Base-by-base conservation (phyloP, 257 asterid genomes). In the Gentiana straminea region DNA sequence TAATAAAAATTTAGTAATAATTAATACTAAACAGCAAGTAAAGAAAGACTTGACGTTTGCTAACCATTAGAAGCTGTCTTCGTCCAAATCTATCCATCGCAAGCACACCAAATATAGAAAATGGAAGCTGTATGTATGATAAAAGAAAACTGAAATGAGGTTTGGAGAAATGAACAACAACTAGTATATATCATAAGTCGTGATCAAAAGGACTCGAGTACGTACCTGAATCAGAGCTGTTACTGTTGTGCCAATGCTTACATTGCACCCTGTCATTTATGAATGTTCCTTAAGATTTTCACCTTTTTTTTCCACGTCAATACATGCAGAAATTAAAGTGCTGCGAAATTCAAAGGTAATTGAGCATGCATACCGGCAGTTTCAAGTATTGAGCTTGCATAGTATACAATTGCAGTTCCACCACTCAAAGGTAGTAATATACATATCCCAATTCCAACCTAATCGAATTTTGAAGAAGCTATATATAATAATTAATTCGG, bases 181-280 rank as follows among this genome's bases (percentile, higher is more conserved):
- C 24, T 24, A 24, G 24, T 24, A 24, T 24, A 24, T 24, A 24
- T 24, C 24, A 24, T 24, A 24, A 24, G 24, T 24, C 24, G 24
- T 24, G 24, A 15, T 15, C 24, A 15, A 15, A 15, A 15, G 24
- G 24, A 24, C 24, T 24, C 24, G 24, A 24, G 24, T 41, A 41
- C 33, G 57, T 52, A 52, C 57, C 57, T 52, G 57, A 52, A 52
- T 35, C 57, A 52, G 36, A 34, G 57, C 24, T 8, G 36, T 52
- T 3, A 38, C 36, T 34, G 57, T 34, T 4, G 57, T 52, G 11
- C 41, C 57, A 12, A 52, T 7, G 57, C 43, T 52, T 3, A 52
- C 57, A 3, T 15, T 33, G 36, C 57, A 52, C 33, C 57, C 57
- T 34, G 57, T 34, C 57, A 33, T 52, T 34, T 33, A 52, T 4